A percentile compares a stretch with the other conserved stretches of the same genome.
Conservation (phyloP, 2,329 filamentous ascomycete genomes). For the Fusarium verticillioides region DNA sequence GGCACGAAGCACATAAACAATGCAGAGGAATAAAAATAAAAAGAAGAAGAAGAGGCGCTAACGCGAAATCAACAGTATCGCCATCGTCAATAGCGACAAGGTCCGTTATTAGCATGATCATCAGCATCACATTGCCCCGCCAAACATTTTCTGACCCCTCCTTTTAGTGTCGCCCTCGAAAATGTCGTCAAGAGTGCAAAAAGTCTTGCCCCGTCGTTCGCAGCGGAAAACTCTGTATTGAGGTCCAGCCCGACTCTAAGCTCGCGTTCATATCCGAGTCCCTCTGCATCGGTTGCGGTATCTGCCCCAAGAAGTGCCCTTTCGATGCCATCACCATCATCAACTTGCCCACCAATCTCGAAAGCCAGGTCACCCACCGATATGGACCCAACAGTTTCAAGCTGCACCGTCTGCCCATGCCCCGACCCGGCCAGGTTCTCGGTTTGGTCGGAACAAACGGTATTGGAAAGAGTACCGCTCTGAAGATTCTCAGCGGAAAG, state of each 20-base stretch:
- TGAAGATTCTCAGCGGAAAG: constrained; percentile 98
- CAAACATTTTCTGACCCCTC: constrained; percentile 44
- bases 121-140: constrained; percentile 40
- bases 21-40: neutral
- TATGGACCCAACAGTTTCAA: constrained; percentile 99
- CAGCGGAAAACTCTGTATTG: constrained; percentile 96
- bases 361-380: constrained; percentile 96
- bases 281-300: constrained; percentile 98
- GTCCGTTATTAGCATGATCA: constrained; percentile 56
- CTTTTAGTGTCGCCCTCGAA: constrained; percentile 59
- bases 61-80: constrained; percentile 74
- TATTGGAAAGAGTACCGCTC: constrained; percentile 99
- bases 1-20: neutral
- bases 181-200: constrained; percentile 99
- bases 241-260: constrained; percentile 87
- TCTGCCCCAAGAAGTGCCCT: constrained; percentile 99
- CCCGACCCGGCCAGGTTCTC: constrained; percentile 92
- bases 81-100: constrained; percentile 99
- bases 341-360: constrained; percentile 99
- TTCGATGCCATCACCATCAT: constrained; percentile 99
- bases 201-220: constrained; percentile 98
- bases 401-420: constrained; percentile 95
- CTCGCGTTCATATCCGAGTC: constrained; percentile 98
- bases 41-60: constrained; percentile 30
- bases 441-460: constrained; percentile 99